Evolutionary conservation across 2,329 filamentous ascomycete genomes (phyloP).

Genomic region (Trichoderma endophyticum): DNA sequence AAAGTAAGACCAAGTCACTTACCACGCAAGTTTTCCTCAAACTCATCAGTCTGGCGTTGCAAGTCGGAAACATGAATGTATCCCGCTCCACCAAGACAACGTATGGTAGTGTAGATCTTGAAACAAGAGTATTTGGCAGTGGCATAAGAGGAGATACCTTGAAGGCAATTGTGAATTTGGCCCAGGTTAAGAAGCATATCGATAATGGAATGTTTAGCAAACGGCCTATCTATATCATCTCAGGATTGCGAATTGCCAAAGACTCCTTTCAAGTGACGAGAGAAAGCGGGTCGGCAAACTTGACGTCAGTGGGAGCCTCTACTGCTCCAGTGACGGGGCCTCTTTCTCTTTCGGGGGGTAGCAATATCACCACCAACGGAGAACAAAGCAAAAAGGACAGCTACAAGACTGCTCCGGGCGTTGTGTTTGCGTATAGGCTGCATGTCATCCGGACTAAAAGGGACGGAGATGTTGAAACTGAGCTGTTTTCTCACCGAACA

Average conservation of each 20-base stretch:
- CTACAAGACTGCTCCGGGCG: background rate
- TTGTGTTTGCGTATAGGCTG: background rate
- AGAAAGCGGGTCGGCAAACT: background rate
- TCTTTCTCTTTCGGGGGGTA: background rate
- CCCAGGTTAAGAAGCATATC: background rate
- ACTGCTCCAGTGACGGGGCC: background rate
- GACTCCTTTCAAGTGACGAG: background rate
- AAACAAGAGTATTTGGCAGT: background rate
- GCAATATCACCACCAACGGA: background rate
- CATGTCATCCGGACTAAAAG: background rate
- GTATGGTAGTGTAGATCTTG: background rate
- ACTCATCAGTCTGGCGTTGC: background rate
- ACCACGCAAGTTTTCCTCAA: background rate
- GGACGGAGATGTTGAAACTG: background rate
- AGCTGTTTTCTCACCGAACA: background rate
- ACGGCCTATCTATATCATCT: background rate
- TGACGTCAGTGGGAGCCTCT: background rate
- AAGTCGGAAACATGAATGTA: background rate
- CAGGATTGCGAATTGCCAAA: background rate
- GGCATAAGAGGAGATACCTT: background rate
- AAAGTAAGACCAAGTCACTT: background rate
- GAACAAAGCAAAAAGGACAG: background rate
- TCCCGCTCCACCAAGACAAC: background rate
- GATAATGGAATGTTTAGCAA: background rate
- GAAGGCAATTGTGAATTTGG: background rate